A percentile compares a stretch with the other conserved stretches of the same genome.
These are phyloP conservation scores for Pseudofabraea citricarpa DNA, from an alignment of 2,329 filamentous ascomycete genomes.

Conservation along the genomic window DNA sequence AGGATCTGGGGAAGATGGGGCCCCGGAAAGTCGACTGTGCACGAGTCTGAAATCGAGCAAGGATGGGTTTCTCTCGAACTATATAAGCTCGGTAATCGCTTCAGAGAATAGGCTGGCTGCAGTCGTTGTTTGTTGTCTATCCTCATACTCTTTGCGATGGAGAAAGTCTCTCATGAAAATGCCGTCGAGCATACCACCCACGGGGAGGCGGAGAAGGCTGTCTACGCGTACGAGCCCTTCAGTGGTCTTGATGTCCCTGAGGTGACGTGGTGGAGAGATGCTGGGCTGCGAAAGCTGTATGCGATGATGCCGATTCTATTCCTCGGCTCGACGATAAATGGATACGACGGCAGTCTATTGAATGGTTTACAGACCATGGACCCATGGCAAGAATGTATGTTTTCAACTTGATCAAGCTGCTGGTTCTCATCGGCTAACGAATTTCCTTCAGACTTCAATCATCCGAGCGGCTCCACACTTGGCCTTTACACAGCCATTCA, in stretches of 20 bases:
- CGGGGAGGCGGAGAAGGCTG: not conserved
- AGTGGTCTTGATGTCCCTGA: slow-evolving; percentile 6
- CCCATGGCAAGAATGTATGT: slow-evolving; percentile 34
- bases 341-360: slow-evolving; percentile 45
- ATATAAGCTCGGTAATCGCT: not conserved
- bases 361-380: slow-evolving; percentile 37
- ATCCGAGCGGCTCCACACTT: slow-evolving; percentile 23
- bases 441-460: slow-evolving; percentile 11
- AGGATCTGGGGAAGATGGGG: not conserved
- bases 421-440: not conserved
- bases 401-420: not conserved
- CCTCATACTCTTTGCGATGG: not conserved
- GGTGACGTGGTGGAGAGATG: slow-evolving; percentile 40
- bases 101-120: not conserved
- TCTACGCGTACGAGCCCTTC: not conserved
- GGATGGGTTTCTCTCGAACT: not conserved
- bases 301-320: slow-evolving; percentile 29
- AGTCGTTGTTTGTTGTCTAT: not conserved
- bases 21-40: not conserved
- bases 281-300: slow-evolving; percentile 49
- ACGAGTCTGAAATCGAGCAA: not conserved
- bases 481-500: slow-evolving; percentile 37
- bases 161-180: not conserved
- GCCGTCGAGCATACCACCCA: not conserved
- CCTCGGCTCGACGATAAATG: slow-evolving; percentile 43